Evolutionary conservation across 2,329 filamentous ascomycete genomes (phyloP).

Genomic region (Monilinia fructicola): DNA sequence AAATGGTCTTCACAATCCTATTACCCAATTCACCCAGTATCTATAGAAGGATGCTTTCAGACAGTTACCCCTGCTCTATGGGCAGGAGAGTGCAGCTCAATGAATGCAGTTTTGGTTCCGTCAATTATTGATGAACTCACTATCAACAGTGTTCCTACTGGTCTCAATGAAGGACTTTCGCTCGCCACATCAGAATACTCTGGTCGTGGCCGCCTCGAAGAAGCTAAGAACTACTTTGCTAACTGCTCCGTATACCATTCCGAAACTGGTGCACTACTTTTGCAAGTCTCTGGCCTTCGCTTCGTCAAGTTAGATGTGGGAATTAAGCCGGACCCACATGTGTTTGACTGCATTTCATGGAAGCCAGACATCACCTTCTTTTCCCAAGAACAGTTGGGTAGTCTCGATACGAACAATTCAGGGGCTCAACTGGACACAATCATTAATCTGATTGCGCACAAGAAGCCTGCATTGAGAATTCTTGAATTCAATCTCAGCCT

Average conservation of each 20-base stretch:
- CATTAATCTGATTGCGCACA: conserved; percentile 43
- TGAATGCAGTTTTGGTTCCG: conserved; percentile 29
- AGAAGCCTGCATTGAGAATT: conserved; percentile 41
- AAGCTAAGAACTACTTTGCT: conserved; percentile 21
- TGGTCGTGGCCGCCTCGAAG: background rate
- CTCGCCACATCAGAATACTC: conserved; percentile 22
- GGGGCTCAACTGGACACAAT: conserved; percentile 23
- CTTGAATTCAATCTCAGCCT: conserved; percentile 39
- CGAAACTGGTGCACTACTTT: conserved; percentile 29
- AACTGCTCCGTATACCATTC: conserved; percentile 28
- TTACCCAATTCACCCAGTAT: conserved; percentile 41
- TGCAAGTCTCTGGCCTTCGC: conserved; percentile 31
- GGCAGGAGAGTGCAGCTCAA: conserved; percentile 30
- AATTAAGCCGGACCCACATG: conserved; percentile 16
- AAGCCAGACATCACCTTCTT: background rate
- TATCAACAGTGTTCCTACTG: conserved; percentile 28
- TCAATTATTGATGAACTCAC: conserved; percentile 32
- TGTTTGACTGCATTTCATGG: conserved; percentile 8
- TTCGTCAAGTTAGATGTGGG: conserved; percentile 26
- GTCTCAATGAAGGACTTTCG: background rate
- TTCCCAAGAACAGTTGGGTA: no score
- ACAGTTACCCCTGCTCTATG: conserved; percentile 33
- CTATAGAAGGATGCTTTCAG: conserved; percentile 40
- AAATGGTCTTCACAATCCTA: conserved; percentile 32
- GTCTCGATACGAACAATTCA: no score